Base-by-base conservation (phyloP, 352 stramenopile species). In the Pythium apleroticum region DNA sequence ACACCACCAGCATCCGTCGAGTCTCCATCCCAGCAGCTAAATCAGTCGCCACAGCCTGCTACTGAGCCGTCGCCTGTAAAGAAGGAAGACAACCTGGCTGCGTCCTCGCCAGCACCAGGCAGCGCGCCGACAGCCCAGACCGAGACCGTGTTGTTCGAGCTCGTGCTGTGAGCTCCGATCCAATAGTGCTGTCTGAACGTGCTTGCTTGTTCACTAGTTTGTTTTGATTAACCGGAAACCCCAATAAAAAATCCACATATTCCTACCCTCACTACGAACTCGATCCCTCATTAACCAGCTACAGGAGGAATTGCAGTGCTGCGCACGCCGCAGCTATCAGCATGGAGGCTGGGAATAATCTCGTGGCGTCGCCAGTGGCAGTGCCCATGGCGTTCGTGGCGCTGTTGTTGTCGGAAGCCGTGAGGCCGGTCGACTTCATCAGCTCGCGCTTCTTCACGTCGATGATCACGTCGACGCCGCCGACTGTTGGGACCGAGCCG, bases 131-230 rank as follows among this genome's bases (percentile, higher is more conserved):
- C 45, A n/a, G 24, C 65, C 22, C 46, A 63, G 45, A 58, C 57
- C 4, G 64, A 77, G 35, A 64, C 63, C 33, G 71, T 90, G 68
- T 66, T 90, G 30, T 90, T 88, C 62, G 81, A 90, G 66, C 86
- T 86, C 71, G 79, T 87, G 45, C 64, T 89, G 68, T 90, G 73
- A 33, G 30, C 50, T 50, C 39, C 59, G 52, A n/a, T n/a, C n/a
- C n/a, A n/a, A 20, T 33, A 37, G 52, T 52, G 27, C 52, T 57
- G 64, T 37, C 27, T 53, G 31, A 10, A 49, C 53, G 33, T 25
- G 11, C n/a, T 64, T 25, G 11, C n/a, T 64, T 54, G 28, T 52
- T 60, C 37, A 46, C 37, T 20, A 4, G 10, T 46, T 46, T 22
- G 14, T 46, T 48, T 60, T 50, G 31, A 50, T 50, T 33, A 22